These are phyloP conservation scores for Nitzschia sp. DNA, from an alignment of 108 stramenopile species.

Conservation along the genomic window DNA sequence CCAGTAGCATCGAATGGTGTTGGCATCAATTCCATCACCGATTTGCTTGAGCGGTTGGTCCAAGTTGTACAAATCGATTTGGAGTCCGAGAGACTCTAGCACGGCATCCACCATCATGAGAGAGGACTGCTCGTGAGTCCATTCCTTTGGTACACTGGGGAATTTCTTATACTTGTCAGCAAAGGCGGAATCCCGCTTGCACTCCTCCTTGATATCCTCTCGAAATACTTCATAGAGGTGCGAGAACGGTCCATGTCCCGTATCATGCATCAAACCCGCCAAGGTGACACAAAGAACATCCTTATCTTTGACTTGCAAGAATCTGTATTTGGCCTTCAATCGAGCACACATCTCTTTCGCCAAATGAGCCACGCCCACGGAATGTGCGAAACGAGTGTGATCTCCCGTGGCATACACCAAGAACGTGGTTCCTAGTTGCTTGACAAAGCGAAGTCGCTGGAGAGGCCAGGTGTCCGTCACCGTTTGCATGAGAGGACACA, in stretches of 20 bases:
- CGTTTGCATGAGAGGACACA: conserved; percentile 68
- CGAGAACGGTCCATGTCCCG: conserved; percentile 88
- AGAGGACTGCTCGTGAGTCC: conserved; percentile 76
- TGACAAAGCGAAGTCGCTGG: conserved; percentile 82
- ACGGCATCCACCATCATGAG: conserved; percentile 75
- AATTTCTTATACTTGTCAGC: conserved; percentile 35
- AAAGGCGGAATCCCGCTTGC: conserved; percentile 23
- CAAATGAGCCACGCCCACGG: conserved; percentile 71
- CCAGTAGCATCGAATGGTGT: conserved; percentile 57
- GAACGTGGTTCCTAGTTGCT: conserved; percentile 79
- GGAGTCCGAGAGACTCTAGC: conserved; percentile 56
- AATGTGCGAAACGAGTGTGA: conserved; percentile 80
- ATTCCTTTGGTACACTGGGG: conserved; percentile 33
- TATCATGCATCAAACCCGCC: conserved; percentile 90
- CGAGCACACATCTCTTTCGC: conserved; percentile 59
- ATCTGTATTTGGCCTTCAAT: conserved; percentile 52
- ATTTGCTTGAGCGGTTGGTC: conserved; percentile 79
- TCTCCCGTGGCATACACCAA: conserved; percentile 75
- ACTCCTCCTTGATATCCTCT: conserved; percentile 24
- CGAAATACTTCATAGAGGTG: conserved; percentile 68
- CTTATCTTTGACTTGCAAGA: conserved; percentile 64
- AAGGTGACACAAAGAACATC: conserved; percentile 92
- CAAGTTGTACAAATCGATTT: conserved; percentile 58
- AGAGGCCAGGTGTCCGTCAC: conserved; percentile 74
- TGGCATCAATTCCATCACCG: conserved; percentile 66